Percentiles rank a stretch among this genome's conserved stretches.
phyloP scores from a whole-genome alignment of 371 early-diverging fungal genomes.

The Mycotypha africana region DNA sequence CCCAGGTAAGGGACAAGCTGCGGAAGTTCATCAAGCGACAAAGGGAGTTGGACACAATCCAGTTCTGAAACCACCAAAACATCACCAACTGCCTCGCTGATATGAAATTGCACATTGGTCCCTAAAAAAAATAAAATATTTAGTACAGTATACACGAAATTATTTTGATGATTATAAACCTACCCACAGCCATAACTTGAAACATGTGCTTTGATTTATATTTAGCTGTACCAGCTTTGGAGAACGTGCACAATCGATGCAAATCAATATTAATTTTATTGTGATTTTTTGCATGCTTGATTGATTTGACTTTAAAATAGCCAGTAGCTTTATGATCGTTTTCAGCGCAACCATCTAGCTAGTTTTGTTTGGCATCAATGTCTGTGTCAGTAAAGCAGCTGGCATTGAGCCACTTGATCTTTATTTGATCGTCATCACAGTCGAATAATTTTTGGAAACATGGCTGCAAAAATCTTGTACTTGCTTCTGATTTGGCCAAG shows the following conservation, averaged over 20 bases:
- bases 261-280: conserved; percentile 9
- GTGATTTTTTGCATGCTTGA: conserved; percentile 9
- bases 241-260: conserved; percentile 5
- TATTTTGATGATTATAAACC: conserved; percentile 8
- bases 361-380: conserved; percentile 8
- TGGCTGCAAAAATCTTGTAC: too few species aligned
- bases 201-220: conserved; percentile 7
- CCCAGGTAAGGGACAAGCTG: conserved; percentile 11
- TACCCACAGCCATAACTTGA: conserved; percentile 9
- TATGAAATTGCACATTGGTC: conserved; percentile 7
- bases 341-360: conserved; percentile 7
- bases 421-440: background rate
- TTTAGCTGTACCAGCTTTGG: conserved; percentile 5
- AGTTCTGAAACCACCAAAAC: conserved; percentile 7
- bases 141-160: conserved; percentile 9
- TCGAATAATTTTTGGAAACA: too few species aligned
- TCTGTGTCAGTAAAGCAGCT: conserved; percentile 1
- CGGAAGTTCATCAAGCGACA: conserved; percentile 9
- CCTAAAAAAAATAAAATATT: conserved; percentile 8
- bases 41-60: conserved; percentile 7
- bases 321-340: conserved; percentile 6
- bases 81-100: conserved; percentile 7
- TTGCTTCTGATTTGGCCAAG: conserved; percentile 1
- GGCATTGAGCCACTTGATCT: background rate
- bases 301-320: conserved; percentile 10